Evolutionary conservation across 1,284 basidiomycete genomes (phyloP).

Genomic region (Omphalotus olearius): DNA sequence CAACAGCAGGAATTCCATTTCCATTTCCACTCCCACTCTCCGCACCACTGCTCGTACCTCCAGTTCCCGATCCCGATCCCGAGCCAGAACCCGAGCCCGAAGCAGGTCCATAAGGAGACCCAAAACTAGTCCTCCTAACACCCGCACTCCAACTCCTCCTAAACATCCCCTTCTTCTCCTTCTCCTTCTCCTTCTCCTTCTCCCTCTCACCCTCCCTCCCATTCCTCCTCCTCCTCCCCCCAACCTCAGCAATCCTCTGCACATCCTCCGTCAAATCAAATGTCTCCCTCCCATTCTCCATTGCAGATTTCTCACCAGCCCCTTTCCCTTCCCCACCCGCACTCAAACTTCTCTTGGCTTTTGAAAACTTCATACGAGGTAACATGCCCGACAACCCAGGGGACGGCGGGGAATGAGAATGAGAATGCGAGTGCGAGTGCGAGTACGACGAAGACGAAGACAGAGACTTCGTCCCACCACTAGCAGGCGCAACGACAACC

Average conservation of each 20-base stretch:
- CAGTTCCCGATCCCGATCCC: too few species aligned
- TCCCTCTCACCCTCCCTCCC: constrained; percentile 16
- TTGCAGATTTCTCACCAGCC: too few species aligned
- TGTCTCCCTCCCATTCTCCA: neutral
- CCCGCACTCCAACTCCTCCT: constrained; percentile 21
- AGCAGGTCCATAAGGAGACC: neutral
- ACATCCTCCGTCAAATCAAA: constrained; percentile 10
- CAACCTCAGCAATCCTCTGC: neutral
- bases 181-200: constrained; percentile 20
- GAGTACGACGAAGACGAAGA: too few species aligned
- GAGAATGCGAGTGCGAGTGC: too few species aligned
- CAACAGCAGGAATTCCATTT: neutral
- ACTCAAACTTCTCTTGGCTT: too few species aligned
- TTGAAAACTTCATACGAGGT: too few species aligned
- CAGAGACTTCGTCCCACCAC: neutral
- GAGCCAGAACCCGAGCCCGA: neutral
- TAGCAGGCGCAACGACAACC: too few species aligned
- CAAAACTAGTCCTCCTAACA: neutral
- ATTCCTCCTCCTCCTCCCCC: neutral
- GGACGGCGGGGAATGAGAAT: too few species aligned
- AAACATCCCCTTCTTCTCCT: constrained; percentile 20
- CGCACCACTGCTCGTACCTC: neutral
- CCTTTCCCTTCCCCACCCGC: too few species aligned
- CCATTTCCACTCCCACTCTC: neutral
- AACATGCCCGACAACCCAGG: too few species aligned